Evolutionary conservation across 2,329 filamentous ascomycete genomes (phyloP), one percentile per base, ranked within the genome.

Genomic region (Scytalidium lignicola): DNA sequence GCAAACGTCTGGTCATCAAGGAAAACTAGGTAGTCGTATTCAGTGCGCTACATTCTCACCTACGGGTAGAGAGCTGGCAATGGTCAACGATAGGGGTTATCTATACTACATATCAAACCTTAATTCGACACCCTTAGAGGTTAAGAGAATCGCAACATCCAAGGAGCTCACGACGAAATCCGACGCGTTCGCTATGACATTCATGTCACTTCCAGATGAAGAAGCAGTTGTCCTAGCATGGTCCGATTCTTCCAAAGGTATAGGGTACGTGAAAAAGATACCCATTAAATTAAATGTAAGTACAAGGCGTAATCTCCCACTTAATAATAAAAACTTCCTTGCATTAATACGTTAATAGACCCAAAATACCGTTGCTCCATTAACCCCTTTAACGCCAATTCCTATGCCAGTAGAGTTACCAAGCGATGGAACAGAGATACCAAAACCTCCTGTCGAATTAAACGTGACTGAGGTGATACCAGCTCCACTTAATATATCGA

Each of bases 11-110:
- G 55, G 54, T 3, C 53, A 59, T 15, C 61, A 64, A 37, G 63
- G 63, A 40, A 68, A 63, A 45, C 55, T 72, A 1, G 68, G 69
- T 1, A 70, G 56, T 44, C 58, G 68, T 1, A 69, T 72, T 2
- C 69, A 71, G 51, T 65, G 62, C 23, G 66, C 66, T 5, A 58
- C 65, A 1, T 72, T 72, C 48, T 71, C 69, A 2, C 62, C 64
- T 0, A 64, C 65, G 0, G 68, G 68, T 2, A 59, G 55, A 32
- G 65, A 70, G n/a, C 52, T 72, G 8, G 68, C 65, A 9, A 56
- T 71, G 54, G 68, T 72, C 1, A 71, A 71, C 46, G 67, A 70
- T 48, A 69, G 66, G 46, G 69, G 69, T 3, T 56, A 69, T 51
- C 48, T 72, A 2, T 72, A 69, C 49, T 61, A 67, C 26, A 62